Conservation (phyloP, 2,329 filamentous ascomycete genomes). For the Hypoxylon sp. region DNA sequence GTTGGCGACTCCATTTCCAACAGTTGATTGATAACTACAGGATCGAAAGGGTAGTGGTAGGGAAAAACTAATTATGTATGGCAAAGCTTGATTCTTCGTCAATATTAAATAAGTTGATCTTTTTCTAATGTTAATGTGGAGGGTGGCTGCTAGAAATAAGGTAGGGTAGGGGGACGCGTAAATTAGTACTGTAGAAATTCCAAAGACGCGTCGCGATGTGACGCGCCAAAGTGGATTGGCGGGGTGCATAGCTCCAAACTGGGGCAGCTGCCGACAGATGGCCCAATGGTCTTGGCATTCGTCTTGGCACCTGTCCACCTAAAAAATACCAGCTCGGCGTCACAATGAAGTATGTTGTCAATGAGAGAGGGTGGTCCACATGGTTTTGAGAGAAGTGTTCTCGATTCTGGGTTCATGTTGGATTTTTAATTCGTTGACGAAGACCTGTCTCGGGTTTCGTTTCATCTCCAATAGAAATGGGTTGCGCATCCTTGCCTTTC, state of each 20-base stretch:
- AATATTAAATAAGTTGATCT: too few relatives aligned
- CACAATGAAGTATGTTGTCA: background rate
- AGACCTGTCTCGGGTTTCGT: constrained; percentile 31
- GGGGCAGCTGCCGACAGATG: constrained; percentile 17
- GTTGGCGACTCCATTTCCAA: constrained; percentile 18
- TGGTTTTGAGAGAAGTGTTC: too few relatives aligned
- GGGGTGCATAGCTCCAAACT: constrained; percentile 20
- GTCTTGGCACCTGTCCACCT: constrained; percentile 8
- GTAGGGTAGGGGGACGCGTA: constrained; percentile 22
- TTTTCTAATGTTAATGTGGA: background rate
- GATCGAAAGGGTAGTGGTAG: background rate
- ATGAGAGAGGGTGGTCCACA: too few relatives aligned
- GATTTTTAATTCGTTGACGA: constrained; percentile 34
- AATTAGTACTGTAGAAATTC: constrained; percentile 15
- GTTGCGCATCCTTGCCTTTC: constrained; percentile 33
- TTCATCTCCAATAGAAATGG: constrained; percentile 12
- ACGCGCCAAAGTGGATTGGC: constrained; percentile 37
- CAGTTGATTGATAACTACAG: background rate
- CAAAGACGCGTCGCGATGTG: constrained; percentile 34
- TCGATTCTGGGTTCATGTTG: too few relatives aligned
- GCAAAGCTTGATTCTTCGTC: too few relatives aligned
- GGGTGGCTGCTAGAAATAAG: background rate
- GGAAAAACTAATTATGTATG: too few relatives aligned
- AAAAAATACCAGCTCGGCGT: constrained; percentile 2
- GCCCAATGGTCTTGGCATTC: too few relatives aligned